phyloP scores from a whole-genome alignment of 2,329 filamentous ascomycete genomes.

The Cadophora sp. region DNA sequence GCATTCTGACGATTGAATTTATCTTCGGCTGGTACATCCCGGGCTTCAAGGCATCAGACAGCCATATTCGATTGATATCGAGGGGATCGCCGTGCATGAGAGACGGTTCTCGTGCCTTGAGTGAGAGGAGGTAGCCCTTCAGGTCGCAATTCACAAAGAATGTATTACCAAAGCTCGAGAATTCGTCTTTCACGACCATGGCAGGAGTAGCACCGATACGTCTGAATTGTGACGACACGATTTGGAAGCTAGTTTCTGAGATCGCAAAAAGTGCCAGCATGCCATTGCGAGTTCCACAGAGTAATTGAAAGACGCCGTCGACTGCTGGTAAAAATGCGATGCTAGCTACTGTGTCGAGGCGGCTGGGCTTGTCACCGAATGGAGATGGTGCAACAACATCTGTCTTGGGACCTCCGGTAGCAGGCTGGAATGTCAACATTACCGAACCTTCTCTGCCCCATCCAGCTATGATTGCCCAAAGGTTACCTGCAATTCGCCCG shows the following conservation, averaged over 20 bases:
- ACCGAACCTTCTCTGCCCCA: conserved; percentile 23
- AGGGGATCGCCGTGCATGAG: conserved; percentile 3
- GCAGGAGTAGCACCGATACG: conserved; percentile 40
- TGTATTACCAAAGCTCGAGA: conserved; percentile 33
- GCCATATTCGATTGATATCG: conserved; percentile 52
- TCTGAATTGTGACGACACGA: conserved; percentile 29
- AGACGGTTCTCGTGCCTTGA: conserved; percentile 5
- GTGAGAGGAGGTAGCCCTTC: conserved; percentile 45
- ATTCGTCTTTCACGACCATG: conserved; percentile 36
- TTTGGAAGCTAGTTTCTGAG: conserved; percentile 21
- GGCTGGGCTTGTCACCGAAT: not conserved
- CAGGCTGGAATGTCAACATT: conserved; percentile 32
- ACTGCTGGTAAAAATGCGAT: conserved; percentile 28
- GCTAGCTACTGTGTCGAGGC: conserved; percentile 38
- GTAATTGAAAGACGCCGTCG: conserved; percentile 28
- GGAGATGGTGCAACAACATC: conserved; percentile 25
- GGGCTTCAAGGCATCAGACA: conserved; percentile 56
- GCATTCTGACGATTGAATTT: conserved; percentile 54
- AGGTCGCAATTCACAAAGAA: conserved; percentile 58
- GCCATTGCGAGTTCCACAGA: conserved; percentile 43
- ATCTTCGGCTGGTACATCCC: conserved; percentile 55
- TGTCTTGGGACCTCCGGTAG: conserved; percentile 17
- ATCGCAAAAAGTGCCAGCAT: conserved; percentile 37
- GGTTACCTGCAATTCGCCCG: conserved; percentile 20
- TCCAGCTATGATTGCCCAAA: conserved; percentile 34